Conservation (phyloP, 2,329 filamentous ascomycete species). For the Hymenotorrendiella dingleyae region DNA sequence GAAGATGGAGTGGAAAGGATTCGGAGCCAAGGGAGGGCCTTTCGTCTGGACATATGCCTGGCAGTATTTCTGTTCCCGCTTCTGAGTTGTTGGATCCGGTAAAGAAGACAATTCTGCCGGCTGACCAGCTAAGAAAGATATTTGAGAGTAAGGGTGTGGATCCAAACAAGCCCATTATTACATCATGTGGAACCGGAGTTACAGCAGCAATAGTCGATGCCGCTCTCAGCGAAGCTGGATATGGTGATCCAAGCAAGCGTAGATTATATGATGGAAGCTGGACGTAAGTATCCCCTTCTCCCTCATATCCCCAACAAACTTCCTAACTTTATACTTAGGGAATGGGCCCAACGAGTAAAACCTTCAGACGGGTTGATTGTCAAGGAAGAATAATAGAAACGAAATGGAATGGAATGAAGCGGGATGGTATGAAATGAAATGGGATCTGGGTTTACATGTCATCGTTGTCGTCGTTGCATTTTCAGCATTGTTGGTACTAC, state of each 20-base stretch:
- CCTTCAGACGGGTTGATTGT: conserved; percentile 57
- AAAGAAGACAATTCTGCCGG: conserved; percentile 73
- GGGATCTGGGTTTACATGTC: too few relatives aligned
- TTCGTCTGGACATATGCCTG: conserved; percentile 86
- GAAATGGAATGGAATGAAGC: too few relatives aligned
- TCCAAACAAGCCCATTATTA: conserved; percentile 73
- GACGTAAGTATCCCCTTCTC: conserved; percentile 74
- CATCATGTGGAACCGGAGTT: conserved; percentile 87
- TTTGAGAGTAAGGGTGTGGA: conserved; percentile 79
- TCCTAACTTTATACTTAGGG: conserved; percentile 39
- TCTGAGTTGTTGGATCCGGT: conserved; percentile 72
- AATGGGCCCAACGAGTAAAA: conserved; percentile 62
- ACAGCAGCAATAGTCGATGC: conserved; percentile 89
- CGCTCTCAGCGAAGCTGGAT: conserved; percentile 73
- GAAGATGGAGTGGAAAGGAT: conserved; percentile 74
- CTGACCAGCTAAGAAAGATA: conserved; percentile 64
- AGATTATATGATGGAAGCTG: conserved; percentile 94
- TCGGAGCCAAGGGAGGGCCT: conserved; percentile 83
- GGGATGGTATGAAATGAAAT: too few relatives aligned
- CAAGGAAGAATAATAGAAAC: conserved; percentile 35
- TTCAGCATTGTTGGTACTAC: too few relatives aligned
- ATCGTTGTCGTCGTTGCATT: conserved; percentile 6
- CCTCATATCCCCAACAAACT: too few relatives aligned
- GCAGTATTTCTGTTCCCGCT: conserved; percentile 78
- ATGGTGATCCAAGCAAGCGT: conserved; percentile 59